phyloP scores from a whole-genome alignment of 2,329 filamentous ascomycete genomes.

The Aspergillus sp. region DNA sequence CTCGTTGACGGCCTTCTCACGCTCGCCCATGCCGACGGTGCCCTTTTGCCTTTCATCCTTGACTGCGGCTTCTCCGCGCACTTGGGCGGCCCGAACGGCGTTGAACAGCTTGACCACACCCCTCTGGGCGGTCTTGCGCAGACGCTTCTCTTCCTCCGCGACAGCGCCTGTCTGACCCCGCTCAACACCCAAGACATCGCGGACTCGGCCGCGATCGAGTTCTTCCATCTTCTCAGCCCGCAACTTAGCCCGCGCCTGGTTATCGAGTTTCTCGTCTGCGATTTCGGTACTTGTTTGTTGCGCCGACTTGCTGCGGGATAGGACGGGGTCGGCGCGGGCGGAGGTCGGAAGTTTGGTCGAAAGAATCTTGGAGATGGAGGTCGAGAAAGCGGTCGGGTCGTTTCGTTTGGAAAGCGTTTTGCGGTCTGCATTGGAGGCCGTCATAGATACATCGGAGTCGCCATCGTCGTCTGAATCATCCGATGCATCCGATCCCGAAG shows the following conservation, averaged over 20 bases:
- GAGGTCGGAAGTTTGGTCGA: slow-evolving; percentile 80
- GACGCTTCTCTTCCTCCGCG: slow-evolving; percentile 70
- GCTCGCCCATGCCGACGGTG: slow-evolving; percentile 73
- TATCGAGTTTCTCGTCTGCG: slow-evolving; percentile 74
- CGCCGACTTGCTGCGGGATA: slow-evolving; percentile 76
- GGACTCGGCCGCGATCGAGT: slow-evolving; percentile 81
- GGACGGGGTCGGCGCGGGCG: slow-evolving; percentile 84
- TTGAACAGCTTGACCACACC: slow-evolving; percentile 98
- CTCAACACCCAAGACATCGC: slow-evolving; percentile 73
- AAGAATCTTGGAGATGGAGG: slow-evolving; percentile 89
- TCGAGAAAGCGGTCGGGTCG: slow-evolving; percentile 87
- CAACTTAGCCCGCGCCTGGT: slow-evolving; percentile 75
- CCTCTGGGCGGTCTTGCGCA: slow-evolving; percentile 85
- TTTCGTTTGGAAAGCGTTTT: slow-evolving; percentile 67
- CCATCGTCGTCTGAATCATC: slow-evolving; percentile 36
- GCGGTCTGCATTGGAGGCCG: slow-evolving; percentile 43
- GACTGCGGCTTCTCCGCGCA: slow-evolving; percentile 78
- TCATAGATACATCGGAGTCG: slow-evolving; percentile 42
- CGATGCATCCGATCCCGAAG: slow-evolving; percentile 5
- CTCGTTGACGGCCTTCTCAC: slow-evolving; percentile 87
- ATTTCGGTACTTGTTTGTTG: slow-evolving; percentile 70
- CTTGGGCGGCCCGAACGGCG: slow-evolving; percentile 87
- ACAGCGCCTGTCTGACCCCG: slow-evolving; percentile 53
- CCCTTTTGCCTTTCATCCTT: slow-evolving; percentile 65
- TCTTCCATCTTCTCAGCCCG: slow-evolving; percentile 77